phyloP scores from a whole-genome alignment of 495 filamentous ascomycete species.

The Symbiotaphrina buchneri region DNA sequence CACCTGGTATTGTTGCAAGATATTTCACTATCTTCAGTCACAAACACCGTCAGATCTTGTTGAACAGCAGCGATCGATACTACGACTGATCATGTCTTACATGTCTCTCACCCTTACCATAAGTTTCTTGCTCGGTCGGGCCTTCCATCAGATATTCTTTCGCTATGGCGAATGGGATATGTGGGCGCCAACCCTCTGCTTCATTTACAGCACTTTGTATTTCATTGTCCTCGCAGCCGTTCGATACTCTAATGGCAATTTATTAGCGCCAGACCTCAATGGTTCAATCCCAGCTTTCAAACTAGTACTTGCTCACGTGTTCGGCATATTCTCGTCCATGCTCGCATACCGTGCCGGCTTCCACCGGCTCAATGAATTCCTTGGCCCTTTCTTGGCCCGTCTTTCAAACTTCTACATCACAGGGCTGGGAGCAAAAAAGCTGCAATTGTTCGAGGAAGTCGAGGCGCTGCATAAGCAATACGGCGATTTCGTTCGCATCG shows the following conservation, averaged over 20 bases:
- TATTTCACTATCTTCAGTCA: no score
- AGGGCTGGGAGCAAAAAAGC: neutral
- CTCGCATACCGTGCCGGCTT: slow-evolving; percentile 14
- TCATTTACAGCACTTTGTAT: neutral
- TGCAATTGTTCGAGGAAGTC: slow-evolving; percentile 7
- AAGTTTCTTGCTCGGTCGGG: no score
- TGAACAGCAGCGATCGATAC: no score
- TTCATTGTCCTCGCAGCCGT: neutral
- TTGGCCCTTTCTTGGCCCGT: slow-evolving; percentile 13
- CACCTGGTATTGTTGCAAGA: no score
- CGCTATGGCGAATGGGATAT: neutral
- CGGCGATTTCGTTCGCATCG: slow-evolving; percentile 17
- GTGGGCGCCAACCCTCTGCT: neutral
- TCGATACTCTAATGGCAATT: neutral
- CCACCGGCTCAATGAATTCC: slow-evolving; percentile 15
- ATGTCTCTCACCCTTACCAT: no score
- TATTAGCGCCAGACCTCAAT: neutral
- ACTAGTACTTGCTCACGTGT: slow-evolving; percentile 7
- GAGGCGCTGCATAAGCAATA: slow-evolving; percentile 10
- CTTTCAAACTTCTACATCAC: slow-evolving; percentile 12
- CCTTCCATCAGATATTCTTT: no score
- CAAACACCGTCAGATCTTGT: no score
- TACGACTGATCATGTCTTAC: no score
- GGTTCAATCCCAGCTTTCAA: neutral
- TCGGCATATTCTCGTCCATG: slow-evolving; percentile 15